Percentiles rank a stretch among this genome's conserved stretches.
Evolutionary conservation across 108 stramenopile species (phyloP).

Genomic region (Pseudonitzschia multiseries): DNA sequence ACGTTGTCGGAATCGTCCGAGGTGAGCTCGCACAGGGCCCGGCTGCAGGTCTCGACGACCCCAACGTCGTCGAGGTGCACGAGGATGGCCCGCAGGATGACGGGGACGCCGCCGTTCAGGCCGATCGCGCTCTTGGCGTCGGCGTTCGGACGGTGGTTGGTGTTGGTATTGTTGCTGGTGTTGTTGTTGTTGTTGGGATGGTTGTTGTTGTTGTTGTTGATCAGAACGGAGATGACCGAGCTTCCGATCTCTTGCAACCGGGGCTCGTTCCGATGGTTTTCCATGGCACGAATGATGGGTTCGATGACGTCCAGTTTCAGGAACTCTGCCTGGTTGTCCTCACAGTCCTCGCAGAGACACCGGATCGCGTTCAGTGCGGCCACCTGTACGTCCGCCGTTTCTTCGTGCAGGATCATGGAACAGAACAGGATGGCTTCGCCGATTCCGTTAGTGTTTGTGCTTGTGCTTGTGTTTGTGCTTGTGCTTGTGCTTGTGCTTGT

Average conservation of each 20-base stretch:
- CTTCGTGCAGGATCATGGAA: constrained; percentile 73
- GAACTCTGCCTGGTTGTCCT: constrained; percentile 57
- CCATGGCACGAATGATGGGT: constrained; percentile 66
- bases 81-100: constrained; percentile 68
- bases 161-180: constrained; percentile 55
- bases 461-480: too few relatives aligned
- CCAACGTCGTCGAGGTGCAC: constrained; percentile 54
- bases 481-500: too few relatives aligned
- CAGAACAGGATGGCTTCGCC: constrained; percentile 58
- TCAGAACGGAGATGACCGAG: constrained; percentile 40
- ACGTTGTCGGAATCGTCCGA: constrained; percentile 30
- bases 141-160: too few relatives aligned
- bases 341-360: constrained; percentile 61
- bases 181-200: constrained; percentile 57
- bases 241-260: constrained; percentile 61
- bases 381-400: constrained; percentile 50
- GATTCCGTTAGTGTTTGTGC: too few relatives aligned
- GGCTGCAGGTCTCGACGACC: constrained; percentile 59
- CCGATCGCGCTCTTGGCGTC: constrained; percentile 63
- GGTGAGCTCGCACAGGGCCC: constrained; percentile 59
- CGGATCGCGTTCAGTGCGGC: constrained; percentile 55
- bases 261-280: constrained; percentile 61
- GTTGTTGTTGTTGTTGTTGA: constrained; percentile 55
- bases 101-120: constrained; percentile 64
- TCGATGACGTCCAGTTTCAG: constrained; percentile 64